A percentile compares a stretch with the other conserved stretches of the same genome.
Evolutionary conservation across 2,329 filamentous ascomycete genomes (phyloP).

Genomic region (Aspergillus transmontanensis): DNA sequence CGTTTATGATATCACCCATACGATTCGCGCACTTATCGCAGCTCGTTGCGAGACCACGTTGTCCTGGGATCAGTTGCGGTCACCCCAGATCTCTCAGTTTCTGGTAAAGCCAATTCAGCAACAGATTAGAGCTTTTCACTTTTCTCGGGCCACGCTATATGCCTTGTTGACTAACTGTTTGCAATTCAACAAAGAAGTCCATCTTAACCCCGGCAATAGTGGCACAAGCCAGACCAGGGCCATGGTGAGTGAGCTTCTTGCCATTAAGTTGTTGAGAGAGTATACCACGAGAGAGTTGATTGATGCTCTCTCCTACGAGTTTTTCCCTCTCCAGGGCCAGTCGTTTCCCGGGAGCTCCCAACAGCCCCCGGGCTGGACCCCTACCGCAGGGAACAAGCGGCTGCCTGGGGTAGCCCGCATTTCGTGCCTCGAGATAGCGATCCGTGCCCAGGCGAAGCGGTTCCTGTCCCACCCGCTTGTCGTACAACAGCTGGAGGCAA

Average conservation of each 20-base stretch:
- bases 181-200: constrained; percentile 86
- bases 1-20: constrained; percentile 87
- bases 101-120: constrained; percentile 93
- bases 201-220: constrained; percentile 78
- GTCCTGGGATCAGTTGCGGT: constrained; percentile 91
- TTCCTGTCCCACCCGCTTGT: constrained; percentile 90
- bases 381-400: constrained; percentile 45
- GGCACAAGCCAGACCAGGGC: constrained; percentile 82
- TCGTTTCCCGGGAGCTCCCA: constrained; percentile 41
- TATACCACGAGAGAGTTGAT: constrained; percentile 88
- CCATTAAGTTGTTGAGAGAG: constrained; percentile 86
- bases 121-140: constrained; percentile 79
- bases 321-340: constrained; percentile 85
- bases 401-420: constrained; percentile 70
- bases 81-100: constrained; percentile 95
- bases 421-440: constrained; percentile 89
- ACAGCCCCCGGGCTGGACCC: constrained; percentile 38
- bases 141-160: constrained; percentile 83
- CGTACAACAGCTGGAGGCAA: constrained; percentile 91
- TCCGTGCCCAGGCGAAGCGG: constrained; percentile 87
- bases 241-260: constrained; percentile 85
- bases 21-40: constrained; percentile 81
- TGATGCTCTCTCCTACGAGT: constrained; percentile 92
- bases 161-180: constrained; percentile 91
- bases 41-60: constrained; percentile 87